Percentiles rank a stretch among this genome's conserved stretches.
Conservation (phyloP, 1,284 basidiomycete genomes). For the Fomitopsis betulina region DNA sequence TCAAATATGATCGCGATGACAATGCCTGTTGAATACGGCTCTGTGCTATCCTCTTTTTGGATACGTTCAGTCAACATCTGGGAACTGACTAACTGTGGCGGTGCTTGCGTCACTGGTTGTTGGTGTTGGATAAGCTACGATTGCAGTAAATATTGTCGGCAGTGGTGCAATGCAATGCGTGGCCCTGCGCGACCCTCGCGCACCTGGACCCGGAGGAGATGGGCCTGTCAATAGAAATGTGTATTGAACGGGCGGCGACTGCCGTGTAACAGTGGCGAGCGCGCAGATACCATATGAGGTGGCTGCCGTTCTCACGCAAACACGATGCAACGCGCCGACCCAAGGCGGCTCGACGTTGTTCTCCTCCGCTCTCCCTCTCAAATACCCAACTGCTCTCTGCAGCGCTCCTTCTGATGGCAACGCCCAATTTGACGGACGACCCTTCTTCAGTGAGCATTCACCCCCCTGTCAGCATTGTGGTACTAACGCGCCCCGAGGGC, state of each 20-base stretch:
- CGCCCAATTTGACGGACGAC: conserved; percentile 18
- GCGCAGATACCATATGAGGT: conserved; percentile 9
- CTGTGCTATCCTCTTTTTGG: not conserved
- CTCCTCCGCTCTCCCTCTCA: conserved; percentile 22
- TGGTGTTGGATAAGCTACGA: not conserved
- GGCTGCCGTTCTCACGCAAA: conserved; percentile 19
- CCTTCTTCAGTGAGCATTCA: conserved; percentile 14
- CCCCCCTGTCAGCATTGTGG: not conserved
- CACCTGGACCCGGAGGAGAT: not conserved
- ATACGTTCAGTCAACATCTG: not conserved
- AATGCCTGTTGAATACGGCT: not conserved
- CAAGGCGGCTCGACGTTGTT: conserved; percentile 20
- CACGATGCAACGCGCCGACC: conserved; percentile 26
- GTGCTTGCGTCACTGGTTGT: not conserved
- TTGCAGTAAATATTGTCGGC: not conserved
- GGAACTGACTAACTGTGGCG: not conserved
- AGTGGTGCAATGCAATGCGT: not conserved
- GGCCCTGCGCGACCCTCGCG: too few relatives aligned
- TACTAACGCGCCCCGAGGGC: conserved; percentile 15
- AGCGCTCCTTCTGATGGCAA: conserved; percentile 27
- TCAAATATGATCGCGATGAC: not conserved
- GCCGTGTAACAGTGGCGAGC: not conserved
- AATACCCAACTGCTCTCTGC: conserved; percentile 26
- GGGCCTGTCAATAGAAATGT: not conserved
- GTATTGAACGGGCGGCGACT: not conserved